Conservation (phyloP, 1,284 basidiomycete species). For the Ustilago crameri region DNA sequence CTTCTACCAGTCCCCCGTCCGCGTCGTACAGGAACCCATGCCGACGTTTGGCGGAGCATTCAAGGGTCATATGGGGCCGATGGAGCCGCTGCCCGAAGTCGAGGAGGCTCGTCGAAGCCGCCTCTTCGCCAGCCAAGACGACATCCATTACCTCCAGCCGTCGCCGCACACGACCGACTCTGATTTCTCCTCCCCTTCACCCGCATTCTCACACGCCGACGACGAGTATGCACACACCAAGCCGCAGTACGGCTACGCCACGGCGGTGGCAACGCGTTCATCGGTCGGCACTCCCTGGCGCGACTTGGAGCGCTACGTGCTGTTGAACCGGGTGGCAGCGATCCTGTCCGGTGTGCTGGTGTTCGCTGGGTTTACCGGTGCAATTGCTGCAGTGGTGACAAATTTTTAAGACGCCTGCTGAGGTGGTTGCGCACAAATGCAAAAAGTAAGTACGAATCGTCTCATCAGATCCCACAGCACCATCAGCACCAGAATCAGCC, state of each 20-base stretch:
- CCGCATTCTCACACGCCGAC: slow-evolving; percentile 8
- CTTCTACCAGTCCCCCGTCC: slow-evolving; percentile 52
- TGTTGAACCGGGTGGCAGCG: slow-evolving; percentile 55
- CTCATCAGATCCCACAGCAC: slow-evolving; percentile 28
- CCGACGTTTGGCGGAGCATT: slow-evolving; percentile 9
- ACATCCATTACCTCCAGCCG: not conserved
- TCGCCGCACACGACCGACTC: not conserved
- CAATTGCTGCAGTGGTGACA: slow-evolving; percentile 48
- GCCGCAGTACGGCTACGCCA: slow-evolving; percentile 6
- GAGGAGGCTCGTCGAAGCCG: slow-evolving; percentile 29
- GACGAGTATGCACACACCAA: not conserved
- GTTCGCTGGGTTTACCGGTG: slow-evolving; percentile 50
- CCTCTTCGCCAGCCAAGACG: slow-evolving; percentile 14
- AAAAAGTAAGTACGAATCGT: slow-evolving; percentile 41
- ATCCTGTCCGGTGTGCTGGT: slow-evolving; percentile 45
- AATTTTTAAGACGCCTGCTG: slow-evolving; percentile 61
- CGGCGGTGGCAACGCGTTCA: slow-evolving; percentile 12
- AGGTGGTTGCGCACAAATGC: slow-evolving; percentile 34
- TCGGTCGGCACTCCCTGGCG: slow-evolving; percentile 17
- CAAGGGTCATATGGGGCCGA: not conserved
- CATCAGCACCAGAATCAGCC: slow-evolving; percentile 13
- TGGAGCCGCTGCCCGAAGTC: slow-evolving; percentile 22
- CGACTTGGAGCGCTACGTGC: slow-evolving; percentile 50
- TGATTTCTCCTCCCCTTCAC: not conserved
- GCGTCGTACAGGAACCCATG: slow-evolving; percentile 23